Conservation (phyloP, 805 yeast species). For the Cyberlindnera saturnus region DNA sequence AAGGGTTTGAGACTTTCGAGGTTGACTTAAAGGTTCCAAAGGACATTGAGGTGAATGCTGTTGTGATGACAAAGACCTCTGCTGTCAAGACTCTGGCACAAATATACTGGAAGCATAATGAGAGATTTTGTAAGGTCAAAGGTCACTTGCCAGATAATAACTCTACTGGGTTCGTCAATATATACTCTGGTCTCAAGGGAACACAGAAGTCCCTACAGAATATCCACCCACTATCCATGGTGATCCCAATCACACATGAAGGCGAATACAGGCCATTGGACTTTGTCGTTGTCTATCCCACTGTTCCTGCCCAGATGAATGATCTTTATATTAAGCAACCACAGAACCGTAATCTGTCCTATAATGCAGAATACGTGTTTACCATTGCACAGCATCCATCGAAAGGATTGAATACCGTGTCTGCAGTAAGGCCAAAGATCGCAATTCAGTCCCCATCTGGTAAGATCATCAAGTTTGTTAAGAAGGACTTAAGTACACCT, state of each 20-base stretch:
- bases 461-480: conserved; percentile 53
- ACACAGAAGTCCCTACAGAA: conserved; percentile 49
- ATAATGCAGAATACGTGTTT: conserved; percentile 59
- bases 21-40: conserved; percentile 66
- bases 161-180: conserved; percentile 63
- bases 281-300: conserved; percentile 68
- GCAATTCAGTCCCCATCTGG: conserved; percentile 86
- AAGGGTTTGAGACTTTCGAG: conserved; percentile 75
- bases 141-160: conserved; percentile 71
- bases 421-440: conserved; percentile 39
- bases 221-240: conserved; percentile 63
- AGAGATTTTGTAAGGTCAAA: conserved; percentile 70
- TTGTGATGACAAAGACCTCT: conserved; percentile 40
- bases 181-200: conserved; percentile 67
- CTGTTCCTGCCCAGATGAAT: conserved; percentile 58
- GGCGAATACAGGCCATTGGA: conserved; percentile 59
- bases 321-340: conserved; percentile 86
- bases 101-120: conserved; percentile 59
- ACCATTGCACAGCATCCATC: conserved; percentile 47
- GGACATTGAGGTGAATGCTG: conserved; percentile 61
- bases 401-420: conserved; percentile 12
- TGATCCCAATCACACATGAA: conserved; percentile 67
- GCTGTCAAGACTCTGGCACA: conserved; percentile 65
- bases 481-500: conserved; percentile 40
- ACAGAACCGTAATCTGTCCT: conserved; percentile 57